These are phyloP conservation scores for Floccularia luteovirens DNA, from an alignment of 768 basidiomycete genomes.

Conservation along the genomic window DNA sequence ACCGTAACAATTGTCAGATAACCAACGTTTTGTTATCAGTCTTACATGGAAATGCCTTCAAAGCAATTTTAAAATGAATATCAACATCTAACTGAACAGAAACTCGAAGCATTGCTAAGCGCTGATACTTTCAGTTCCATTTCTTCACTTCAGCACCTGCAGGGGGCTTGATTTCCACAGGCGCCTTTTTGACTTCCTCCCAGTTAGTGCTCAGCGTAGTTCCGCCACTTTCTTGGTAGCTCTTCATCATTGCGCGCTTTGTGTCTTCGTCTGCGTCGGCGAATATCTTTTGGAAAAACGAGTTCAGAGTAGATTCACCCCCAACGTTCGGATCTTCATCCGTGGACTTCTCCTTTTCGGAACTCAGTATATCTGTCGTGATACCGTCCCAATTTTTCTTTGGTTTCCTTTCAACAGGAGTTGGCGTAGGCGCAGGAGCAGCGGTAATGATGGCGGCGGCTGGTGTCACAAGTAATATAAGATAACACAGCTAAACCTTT, in stretches of 20 bases:
- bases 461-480: conserved; percentile 19
- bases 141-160: conserved; percentile 79
- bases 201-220: conserved; percentile 96
- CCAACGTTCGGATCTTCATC: conserved; percentile 86
- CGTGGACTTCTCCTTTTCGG: conserved; percentile 61
- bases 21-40: too few species aligned
- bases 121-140: conserved; percentile 54
- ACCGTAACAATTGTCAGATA: too few species aligned
- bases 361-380: conserved; percentile 54
- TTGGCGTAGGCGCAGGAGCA: conserved; percentile 22
- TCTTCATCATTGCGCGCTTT: conserved; percentile 95
- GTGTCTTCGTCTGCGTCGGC: conserved; percentile 89
- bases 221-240: conserved; percentile 90
- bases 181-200: conserved; percentile 72
- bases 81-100: too few species aligned
- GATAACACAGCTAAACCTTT: conserved; percentile 1
- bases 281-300: conserved; percentile 90
- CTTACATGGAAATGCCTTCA: too few species aligned
- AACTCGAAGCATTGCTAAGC: too few species aligned
- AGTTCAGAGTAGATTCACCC: conserved; percentile 80
- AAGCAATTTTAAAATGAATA: too few species aligned
- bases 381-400: conserved; percentile 90
- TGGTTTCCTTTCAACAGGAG: conserved; percentile 30
- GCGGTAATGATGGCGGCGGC: conserved; percentile 19
- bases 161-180: conserved; percentile 77